Base-by-base conservation (phyloP, 495 filamentous ascomycete species). In the Polyplosphaeria fusca region DNA sequence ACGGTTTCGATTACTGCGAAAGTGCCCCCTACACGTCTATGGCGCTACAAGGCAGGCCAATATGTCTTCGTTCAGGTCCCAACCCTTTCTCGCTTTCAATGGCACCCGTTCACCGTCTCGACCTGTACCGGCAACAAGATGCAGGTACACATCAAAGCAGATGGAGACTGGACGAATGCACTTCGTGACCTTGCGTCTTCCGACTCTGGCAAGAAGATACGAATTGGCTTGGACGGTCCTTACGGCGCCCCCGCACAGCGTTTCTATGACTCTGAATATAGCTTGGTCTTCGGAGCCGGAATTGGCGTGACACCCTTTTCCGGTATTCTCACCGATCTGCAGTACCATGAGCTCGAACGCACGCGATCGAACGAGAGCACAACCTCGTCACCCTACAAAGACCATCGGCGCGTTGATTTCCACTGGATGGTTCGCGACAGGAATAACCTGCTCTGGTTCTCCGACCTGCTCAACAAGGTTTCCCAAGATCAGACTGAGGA, bases 281-380 rank as follows among this genome's bases (percentile, higher is more conserved):
- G 39, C 53, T 70, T 71, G 45, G 60, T 74, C 40, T 59, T 73
- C 26, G 72, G 71, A 4, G 61, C 65, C 24, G 72, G 72, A 5
- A 74, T 74, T 13, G 72, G 70, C 26, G 69, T 74, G 26, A 74
- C 72, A 1, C 72, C 70, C 4, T 72, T 73, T 44, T 66, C 67
- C 1, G 71, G 71, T 12, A 74, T 74, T 48, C 63, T 73, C 2
- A 65, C 65, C 9, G 69, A 73, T 28, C 55, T 74, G 2, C 67
- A 73, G 48, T 58, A 51, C 9, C 45, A 58, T n/a, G 65, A 70
- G 35, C 49, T 64, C 19, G 47, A 63, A 22, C 39, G 30, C 4
- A 30, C 52, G 16, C 14, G 43, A 5, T 51, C 53, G 7, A 47
- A 30, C 14, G 27, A 39, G 51, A 19, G 25, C 18, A 23, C 4